Conservation (phyloP, 768 basidiomycete genomes). For the Arthromyces matolae region DNA sequence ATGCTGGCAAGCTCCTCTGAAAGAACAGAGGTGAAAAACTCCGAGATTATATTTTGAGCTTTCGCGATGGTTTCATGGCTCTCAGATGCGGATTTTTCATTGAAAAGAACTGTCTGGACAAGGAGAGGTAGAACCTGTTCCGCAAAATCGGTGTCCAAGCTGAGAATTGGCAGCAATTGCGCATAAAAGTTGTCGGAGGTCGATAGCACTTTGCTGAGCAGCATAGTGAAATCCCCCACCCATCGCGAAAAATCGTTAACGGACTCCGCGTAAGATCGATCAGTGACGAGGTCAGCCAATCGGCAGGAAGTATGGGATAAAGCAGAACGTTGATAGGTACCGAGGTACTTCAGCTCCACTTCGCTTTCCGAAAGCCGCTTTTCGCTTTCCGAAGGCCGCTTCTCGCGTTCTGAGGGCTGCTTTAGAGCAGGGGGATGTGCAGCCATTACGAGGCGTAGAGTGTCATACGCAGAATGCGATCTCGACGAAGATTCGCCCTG, state of each 20-base stretch:
- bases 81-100: constrained; percentile 15
- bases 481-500: constrained; percentile 44
- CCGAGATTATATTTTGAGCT: constrained; percentile 35
- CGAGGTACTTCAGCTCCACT: constrained; percentile 46
- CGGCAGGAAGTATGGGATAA: constrained; percentile 27
- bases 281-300: constrained; percentile 35
- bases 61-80: constrained; percentile 16
- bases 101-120: constrained; percentile 61
- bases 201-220: constrained; percentile 60
- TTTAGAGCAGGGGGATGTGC: no score
- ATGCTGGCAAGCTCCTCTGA: constrained; percentile 31
- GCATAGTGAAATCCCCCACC: constrained; percentile 54
- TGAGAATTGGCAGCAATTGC: constrained; percentile 59
- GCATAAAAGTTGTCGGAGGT: constrained; percentile 58
- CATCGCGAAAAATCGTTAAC: constrained; percentile 54
- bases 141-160: constrained; percentile 53
- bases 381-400: no score
- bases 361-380: constrained; percentile 37
- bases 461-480: constrained; percentile 57
- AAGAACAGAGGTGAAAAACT: constrained; percentile 58
- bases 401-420: no score
- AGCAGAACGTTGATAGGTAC: constrained; percentile 37
- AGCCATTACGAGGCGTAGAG: constrained; percentile 57
- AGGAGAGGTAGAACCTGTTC: constrained; percentile 70
- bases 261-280: constrained; percentile 33